Conservation (phyloP, 306 rosid genomes). For the Pachyrhizus erosus region DNA sequence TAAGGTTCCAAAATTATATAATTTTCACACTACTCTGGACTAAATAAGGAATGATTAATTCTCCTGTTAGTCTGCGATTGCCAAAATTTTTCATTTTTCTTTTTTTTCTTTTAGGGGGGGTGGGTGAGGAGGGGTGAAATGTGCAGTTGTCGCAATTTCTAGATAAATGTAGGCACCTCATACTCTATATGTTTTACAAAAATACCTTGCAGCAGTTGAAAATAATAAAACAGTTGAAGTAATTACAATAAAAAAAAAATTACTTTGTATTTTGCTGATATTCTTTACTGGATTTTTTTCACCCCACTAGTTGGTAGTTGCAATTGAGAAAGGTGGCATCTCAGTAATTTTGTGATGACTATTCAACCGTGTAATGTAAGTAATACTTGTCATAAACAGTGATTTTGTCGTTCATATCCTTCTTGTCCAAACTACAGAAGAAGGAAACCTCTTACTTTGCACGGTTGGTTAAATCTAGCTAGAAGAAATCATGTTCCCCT, state of each 20-base stretch:
- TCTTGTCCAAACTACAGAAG: neutral
- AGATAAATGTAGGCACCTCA: slow-evolving; percentile 23
- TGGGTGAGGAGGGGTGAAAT: neutral
- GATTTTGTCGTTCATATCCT: neutral
- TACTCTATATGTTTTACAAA: slow-evolving; percentile 21
- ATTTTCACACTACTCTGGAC: slow-evolving; percentile 29
- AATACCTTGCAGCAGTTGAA: slow-evolving; percentile 27
- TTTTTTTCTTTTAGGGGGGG: neutral
- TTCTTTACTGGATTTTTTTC: neutral
- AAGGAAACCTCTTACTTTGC: neutral
- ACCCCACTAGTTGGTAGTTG: neutral
- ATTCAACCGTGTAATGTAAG: neutral
- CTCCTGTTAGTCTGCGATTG: slow-evolving; percentile 21
- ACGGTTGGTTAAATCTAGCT: neutral
- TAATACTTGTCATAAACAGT: neutral
- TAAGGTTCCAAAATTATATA: slow-evolving; percentile 43
- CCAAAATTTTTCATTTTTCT: neutral
- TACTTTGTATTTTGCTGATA: slow-evolving; percentile 21
- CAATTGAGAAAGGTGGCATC: neutral
- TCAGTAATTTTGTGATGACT: slow-evolving; percentile 8
- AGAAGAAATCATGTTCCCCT: neutral
- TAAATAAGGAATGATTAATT: slow-evolving; percentile 45
- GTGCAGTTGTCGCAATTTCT: slow-evolving; percentile 29
- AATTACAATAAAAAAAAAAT: slow-evolving; percentile 20
- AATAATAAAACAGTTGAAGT: slow-evolving; percentile 26